phyloP scores from a whole-genome alignment of 148 eudicot species.

The Rhododendron kiyosumense region DNA sequence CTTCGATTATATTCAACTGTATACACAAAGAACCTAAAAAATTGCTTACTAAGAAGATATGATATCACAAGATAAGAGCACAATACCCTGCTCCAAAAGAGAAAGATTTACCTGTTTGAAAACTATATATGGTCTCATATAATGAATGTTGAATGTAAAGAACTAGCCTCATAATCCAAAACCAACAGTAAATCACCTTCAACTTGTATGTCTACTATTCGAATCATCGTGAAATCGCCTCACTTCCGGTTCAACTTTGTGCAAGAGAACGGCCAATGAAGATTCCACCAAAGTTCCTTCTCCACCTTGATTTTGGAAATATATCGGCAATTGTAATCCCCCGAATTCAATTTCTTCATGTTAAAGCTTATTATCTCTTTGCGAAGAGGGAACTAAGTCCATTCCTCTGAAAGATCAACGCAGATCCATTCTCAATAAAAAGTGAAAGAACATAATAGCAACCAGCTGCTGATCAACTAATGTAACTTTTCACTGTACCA shows the following conservation, averaged over 20 bases:
- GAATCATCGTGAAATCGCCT: not conserved
- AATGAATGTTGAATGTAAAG: conserved; percentile 1
- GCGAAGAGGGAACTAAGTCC: not conserved
- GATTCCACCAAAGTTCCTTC: conserved; percentile 5
- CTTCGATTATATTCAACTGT: not conserved
- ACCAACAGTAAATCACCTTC: not conserved
- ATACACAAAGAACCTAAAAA: not conserved
- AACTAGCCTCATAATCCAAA: conserved; percentile 1
- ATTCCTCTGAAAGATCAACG: not conserved
- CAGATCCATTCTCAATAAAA: not conserved
- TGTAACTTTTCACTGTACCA: not conserved
- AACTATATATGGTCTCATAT: not conserved
- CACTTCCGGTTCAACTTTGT: not conserved
- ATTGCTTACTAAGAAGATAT: not conserved
- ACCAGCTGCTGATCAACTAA: not conserved
- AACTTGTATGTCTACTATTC: conserved; percentile 2
- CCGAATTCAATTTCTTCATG: not conserved
- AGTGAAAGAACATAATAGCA: not conserved
- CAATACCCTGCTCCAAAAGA: not conserved
- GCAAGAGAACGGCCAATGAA: not conserved
- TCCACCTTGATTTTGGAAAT: conserved; percentile 1
- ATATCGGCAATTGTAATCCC: not conserved
- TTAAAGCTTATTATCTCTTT: not conserved
- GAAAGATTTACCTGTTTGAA: conserved; percentile 5
- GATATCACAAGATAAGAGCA: not conserved